Base-by-base conservation (phyloP, 345 rosid genomes). In the Lepidium didymum region DNA sequence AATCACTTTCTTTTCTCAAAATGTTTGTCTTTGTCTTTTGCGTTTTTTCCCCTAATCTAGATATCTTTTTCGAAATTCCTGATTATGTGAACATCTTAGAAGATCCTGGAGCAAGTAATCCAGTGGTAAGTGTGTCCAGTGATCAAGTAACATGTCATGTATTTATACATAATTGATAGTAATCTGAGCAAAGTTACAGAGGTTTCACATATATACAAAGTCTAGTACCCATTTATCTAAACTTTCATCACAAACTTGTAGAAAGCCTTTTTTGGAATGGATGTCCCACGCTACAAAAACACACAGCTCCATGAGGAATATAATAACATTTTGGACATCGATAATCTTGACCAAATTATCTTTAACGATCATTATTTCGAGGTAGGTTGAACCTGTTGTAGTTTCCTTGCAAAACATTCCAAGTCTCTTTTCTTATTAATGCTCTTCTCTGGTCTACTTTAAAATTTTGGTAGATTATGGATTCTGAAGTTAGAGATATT, bases 201-300 rank as follows among this genome's bases (percentile, higher is more conserved):
- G 7, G 23, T 50, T 25, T 8, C 4, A 18, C 25, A 15, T 65
- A 49, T 7, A 2, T 4, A 58, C 35, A 56, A 63, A 4, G 16
- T 38, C 38, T 9, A 15, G 8, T 56, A 56, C 11, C 16, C 62
- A 18, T 29, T 65, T 3, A 73, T 6, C 4, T 36, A 23, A 73
- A 21, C 59, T 50, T 29, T 16, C 11, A 41, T 71, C 34, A 19
- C 49, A 41, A 62, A 40, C 71, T 50, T 77, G 62, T 87, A 93
- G 97, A 90, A 86, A 81, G 94, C 78, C 56, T 80, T 83, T 74
- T 81, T 93, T 46, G 98, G 94, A 64, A 90, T 88, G 86, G 91
- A 87, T 80, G 81, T 87, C 44, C 84, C 85, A 7, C 63, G 77
- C 34, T 86, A 83, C 47, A 85, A 83, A 71, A 84, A 83, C 75